Evolutionary conservation across 2,329 filamentous ascomycete species (phyloP).

Genomic region (Colletotrichum nymphaeae): DNA sequence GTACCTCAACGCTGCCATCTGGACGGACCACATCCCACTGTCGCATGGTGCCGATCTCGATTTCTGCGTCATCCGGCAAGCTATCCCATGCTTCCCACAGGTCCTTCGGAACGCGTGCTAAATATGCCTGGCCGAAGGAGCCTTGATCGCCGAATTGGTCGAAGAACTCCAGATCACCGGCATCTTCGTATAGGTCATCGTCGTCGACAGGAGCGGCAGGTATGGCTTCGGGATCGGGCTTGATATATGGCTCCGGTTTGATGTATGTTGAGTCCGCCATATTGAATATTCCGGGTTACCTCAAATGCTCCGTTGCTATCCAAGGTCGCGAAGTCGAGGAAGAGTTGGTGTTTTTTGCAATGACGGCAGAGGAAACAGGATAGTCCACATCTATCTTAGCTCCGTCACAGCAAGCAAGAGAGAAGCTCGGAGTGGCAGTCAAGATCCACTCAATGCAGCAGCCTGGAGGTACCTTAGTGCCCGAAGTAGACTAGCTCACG

Average conservation of each 20-base stretch:
- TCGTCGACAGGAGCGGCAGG: slow-evolving; percentile 63
- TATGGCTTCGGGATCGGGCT: slow-evolving; percentile 59
- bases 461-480: neutral
- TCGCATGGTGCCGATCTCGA: slow-evolving; percentile 81
- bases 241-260: slow-evolving; percentile 52
- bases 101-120: slow-evolving; percentile 82
- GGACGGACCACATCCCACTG: slow-evolving; percentile 66
- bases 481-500: neutral
- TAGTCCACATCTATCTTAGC: neutral
- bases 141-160: slow-evolving; percentile 48
- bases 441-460: neutral
- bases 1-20: slow-evolving; percentile 56
- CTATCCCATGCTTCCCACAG: slow-evolving; percentile 84
- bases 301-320: neutral
- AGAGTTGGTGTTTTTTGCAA: neutral
- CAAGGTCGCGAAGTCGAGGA: neutral
- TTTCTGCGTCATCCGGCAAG: slow-evolving; percentile 83
- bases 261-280: slow-evolving; percentile 37
- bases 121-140: slow-evolving; percentile 59
- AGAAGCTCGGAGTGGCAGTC: neutral
- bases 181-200: slow-evolving; percentile 75
- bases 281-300: neutral
- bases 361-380: slow-evolving; percentile 9
- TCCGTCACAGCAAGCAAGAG: neutral
- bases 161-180: slow-evolving; percentile 68